Evolutionary conservation across 2,329 filamentous ascomycete species (phyloP), one percentile per base, ranked within the genome.

Genomic region (Cladophialophora exuberans): DNA sequence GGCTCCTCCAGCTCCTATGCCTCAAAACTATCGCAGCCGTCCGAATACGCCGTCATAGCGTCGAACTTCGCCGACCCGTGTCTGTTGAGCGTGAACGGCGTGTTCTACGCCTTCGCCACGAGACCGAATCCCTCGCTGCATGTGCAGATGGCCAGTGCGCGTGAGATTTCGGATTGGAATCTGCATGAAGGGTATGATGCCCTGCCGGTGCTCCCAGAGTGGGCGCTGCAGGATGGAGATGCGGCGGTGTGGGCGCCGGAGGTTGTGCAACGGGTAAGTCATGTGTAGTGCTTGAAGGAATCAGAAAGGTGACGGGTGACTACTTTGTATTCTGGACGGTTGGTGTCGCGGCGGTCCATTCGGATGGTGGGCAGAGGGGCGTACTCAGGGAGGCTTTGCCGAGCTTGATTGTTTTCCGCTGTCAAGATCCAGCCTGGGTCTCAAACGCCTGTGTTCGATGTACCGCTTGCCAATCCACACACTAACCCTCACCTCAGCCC

Each of bases 91-190:
- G 69, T 74, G 53, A 75, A 73, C 17, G 72, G 67, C 2, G 28
- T 35, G 30, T 84, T 78, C 73, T 81, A 83, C 61, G 77, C 81
- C 5, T 84, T 83, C 63, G 80, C 73, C 1, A 83, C 79, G 1
- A 18, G 46, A 50, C 25, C 71, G 35, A 71, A 70, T 45, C 75
- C 75, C 36, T 75, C 73, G 44, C 70, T 72, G 11, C 71, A 81
- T 59, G 74, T 84, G 7, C 82, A 83, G 56, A 72, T 79, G 3
- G 82, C 82, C 6, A 71, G 63, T 6, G 77, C 79, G 3, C 73
- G 77, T 31, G 35, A 50, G 18, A 75, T 81, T 39, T 67, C 68
- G 7, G 73, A 73, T 6, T 73, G 77, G 62, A 79, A 76, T 66
- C 69, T 73, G 9, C 70, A 76, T 17, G 72, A 78, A 36, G 71